These are phyloP conservation scores for Amauroascus niger DNA, from an alignment of 2,329 filamentous ascomycete genomes.

Conservation along the genomic window DNA sequence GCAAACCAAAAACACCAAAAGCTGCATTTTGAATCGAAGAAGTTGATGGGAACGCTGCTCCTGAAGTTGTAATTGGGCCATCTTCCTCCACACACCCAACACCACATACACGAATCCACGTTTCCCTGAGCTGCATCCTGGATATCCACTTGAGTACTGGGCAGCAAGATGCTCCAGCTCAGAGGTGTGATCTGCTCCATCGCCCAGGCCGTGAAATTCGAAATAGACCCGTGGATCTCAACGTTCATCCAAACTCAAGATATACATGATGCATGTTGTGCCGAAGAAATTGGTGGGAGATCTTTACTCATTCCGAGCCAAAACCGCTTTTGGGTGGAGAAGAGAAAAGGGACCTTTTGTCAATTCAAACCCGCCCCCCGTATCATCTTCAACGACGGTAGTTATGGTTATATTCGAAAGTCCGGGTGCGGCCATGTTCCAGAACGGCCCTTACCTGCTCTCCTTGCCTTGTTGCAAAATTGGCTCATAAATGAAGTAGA, in stretches of 20 bases:
- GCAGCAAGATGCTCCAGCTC: background rate
- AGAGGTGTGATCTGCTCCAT: background rate
- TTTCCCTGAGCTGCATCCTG: background rate
- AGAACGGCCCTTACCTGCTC: background rate
- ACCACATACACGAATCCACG: slow-evolving; percentile 3
- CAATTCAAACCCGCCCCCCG: background rate
- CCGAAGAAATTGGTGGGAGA: background rate
- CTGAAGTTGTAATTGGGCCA: background rate
- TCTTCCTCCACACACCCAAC: background rate
- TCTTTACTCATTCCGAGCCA: no score
- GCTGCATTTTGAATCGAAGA: background rate
- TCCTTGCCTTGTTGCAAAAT: background rate
- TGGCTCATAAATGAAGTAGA: background rate
- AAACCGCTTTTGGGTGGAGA: no score
- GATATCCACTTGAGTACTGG: background rate
- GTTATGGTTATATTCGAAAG: background rate
- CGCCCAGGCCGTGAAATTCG: background rate
- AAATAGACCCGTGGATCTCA: background rate
- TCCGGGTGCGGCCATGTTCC: background rate
- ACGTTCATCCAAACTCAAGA: background rate
- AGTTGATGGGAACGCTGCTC: background rate
- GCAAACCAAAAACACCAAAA: no score
- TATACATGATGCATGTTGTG: background rate
- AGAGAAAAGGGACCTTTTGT: no score
- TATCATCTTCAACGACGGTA: background rate